Conservation (phyloP, 2,329 filamentous ascomycete species). For the Beauveria asiatica region DNA sequence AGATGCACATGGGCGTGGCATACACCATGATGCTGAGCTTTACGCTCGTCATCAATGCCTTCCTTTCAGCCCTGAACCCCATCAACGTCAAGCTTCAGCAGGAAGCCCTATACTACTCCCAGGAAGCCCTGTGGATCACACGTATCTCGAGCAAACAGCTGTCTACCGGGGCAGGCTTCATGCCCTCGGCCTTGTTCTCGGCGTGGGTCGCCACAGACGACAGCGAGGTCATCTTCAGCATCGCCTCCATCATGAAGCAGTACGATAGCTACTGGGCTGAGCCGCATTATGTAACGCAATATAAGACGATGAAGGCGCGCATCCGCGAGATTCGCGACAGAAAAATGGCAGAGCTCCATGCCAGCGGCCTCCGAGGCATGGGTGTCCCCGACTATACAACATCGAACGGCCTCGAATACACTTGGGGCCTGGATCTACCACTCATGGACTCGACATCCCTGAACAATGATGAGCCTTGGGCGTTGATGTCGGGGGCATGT, state of each 20-base stretch:
- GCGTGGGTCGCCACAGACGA: constrained; percentile 24
- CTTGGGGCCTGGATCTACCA: background rate
- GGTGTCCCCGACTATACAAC: constrained; percentile 2
- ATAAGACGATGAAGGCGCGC: constrained; percentile 3
- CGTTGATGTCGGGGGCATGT: background rate
- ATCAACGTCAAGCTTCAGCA: constrained; percentile 8
- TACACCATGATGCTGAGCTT: constrained; percentile 16
- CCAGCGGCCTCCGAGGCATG: background rate
- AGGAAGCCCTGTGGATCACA: constrained; percentile 19
- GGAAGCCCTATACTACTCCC: constrained; percentile 14
- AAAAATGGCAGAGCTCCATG: background rate
- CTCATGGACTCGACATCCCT: background rate
- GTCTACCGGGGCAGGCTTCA: constrained; percentile 21
- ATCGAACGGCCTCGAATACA: background rate
- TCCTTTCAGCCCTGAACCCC: constrained; percentile 17
- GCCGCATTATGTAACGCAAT: constrained; percentile 4
- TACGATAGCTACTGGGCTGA: constrained; percentile 17
- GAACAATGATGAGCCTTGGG: background rate
- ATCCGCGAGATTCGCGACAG: background rate
- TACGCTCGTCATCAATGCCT: constrained; percentile 17
- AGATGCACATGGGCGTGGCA: constrained; percentile 12
- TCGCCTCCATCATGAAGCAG: constrained; percentile 13
- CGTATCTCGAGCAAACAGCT: constrained; percentile 15
- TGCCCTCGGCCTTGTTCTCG: constrained; percentile 19
- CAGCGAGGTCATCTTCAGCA: background rate